Evolutionary conservation across 441 rosid genomes (phyloP).

Genomic region (Erysimum cheiri): DNA sequence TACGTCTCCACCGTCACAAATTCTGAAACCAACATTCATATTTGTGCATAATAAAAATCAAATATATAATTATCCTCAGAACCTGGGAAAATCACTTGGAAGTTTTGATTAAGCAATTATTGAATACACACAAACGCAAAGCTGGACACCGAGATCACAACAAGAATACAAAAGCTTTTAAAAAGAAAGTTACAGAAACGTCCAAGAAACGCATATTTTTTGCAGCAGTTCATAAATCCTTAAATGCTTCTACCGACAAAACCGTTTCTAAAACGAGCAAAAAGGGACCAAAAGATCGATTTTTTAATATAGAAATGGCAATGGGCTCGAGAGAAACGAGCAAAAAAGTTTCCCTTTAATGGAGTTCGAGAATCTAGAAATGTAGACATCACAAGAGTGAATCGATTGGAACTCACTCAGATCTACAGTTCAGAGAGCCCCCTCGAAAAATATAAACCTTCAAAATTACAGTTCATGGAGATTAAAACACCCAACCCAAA

Average conservation of each 20-base stretch:
- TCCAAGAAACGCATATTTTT: constrained; percentile 40
- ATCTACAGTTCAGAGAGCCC: constrained; percentile 25
- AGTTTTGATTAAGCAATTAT: not conserved
- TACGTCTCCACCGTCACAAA: not conserved
- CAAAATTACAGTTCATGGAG: not conserved
- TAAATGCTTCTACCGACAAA: constrained; percentile 38
- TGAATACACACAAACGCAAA: constrained; percentile 29
- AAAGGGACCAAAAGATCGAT: not conserved
- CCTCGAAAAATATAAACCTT: not conserved
- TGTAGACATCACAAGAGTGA: constrained; percentile 1
- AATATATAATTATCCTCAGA: not conserved
- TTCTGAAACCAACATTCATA: not conserved
- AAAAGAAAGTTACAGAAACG: constrained; percentile 38
- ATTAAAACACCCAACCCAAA: constrained; percentile 11
- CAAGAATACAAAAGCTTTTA: constrained; percentile 4
- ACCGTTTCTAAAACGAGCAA: too few relatives aligned
- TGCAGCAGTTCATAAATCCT: constrained; percentile 28
- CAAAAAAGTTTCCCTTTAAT: not conserved
- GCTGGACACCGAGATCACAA: constrained; percentile 23
- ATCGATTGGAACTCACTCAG: constrained; percentile 29
- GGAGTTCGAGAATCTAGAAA: constrained; percentile 16
- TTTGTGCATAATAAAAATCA: not conserved
- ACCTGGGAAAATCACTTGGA: not conserved
- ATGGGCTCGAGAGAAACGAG: constrained; percentile 4
- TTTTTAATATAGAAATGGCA: not conserved